Percentiles rank a stretch among this genome's conserved stretches.
Evolutionary conservation across 495 filamentous ascomycete species (phyloP).

Genomic region (Pyrenula massariospora): DNA sequence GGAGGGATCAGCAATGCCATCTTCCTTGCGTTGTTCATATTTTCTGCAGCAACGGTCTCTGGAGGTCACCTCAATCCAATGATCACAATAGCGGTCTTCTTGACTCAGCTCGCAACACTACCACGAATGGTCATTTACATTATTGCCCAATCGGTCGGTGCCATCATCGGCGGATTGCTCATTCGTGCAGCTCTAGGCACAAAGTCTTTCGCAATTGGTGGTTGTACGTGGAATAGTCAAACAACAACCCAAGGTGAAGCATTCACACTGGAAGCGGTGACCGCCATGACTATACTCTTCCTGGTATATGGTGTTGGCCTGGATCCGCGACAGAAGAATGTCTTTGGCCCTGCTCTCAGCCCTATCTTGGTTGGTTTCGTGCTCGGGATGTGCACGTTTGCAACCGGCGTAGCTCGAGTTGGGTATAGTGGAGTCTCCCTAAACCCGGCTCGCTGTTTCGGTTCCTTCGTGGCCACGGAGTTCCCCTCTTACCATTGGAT

Average conservation of each 20-base stretch:
- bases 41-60: slow-evolving; percentile 33
- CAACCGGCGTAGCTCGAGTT: slow-evolving; percentile 26
- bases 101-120: slow-evolving; percentile 34
- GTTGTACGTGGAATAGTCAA: slow-evolving; percentile 10
- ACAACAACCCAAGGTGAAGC: slow-evolving; percentile 5
- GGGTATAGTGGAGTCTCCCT: slow-evolving; percentile 26
- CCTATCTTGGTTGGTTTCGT: not conserved
- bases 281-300: not conserved
- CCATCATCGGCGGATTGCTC: slow-evolving; percentile 29
- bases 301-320: not conserved
- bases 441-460: not conserved
- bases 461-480: not conserved
- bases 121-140: slow-evolving; percentile 34
- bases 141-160: slow-evolving; percentile 27
- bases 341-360: not conserved
- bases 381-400: slow-evolving; percentile 25
- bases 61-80: slow-evolving; percentile 41
- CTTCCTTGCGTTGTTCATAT: slow-evolving; percentile 37
- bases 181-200: slow-evolving; percentile 20
- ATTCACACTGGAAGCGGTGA: not conserved
- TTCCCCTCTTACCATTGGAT: not conserved
- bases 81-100: slow-evolving; percentile 39
- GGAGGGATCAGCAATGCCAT: slow-evolving; percentile 33
- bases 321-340: not conserved
- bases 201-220: slow-evolving; percentile 22